Percentiles rank a stretch among this genome's conserved stretches.
These are phyloP conservation scores for Neurospora cerealis DNA, from an alignment of 495 filamentous ascomycete species.

Conservation along the genomic window DNA sequence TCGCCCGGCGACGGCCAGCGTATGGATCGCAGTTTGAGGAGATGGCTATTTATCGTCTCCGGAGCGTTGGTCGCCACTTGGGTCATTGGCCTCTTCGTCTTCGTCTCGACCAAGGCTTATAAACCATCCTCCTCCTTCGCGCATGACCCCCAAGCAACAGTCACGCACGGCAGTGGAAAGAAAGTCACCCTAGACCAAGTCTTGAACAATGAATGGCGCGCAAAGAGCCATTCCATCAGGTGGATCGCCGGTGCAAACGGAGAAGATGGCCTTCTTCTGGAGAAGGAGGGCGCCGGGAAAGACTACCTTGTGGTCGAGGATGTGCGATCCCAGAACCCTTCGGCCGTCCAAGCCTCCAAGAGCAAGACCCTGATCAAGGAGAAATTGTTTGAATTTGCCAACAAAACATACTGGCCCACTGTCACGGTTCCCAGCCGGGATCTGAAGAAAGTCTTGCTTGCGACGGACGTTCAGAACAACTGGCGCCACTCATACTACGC, in stretches of 20 bases:
- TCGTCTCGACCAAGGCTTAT: constrained; percentile 57
- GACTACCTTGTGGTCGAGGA: constrained; percentile 84
- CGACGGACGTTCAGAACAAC: constrained; percentile 58
- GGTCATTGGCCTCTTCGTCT: constrained; percentile 65
- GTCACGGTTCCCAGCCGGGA: constrained; percentile 70
- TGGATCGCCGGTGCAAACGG: constrained; percentile 84
- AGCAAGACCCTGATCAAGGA: constrained; percentile 67
- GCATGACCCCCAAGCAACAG: constrained; percentile 60
- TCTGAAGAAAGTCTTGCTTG: constrained; percentile 71
- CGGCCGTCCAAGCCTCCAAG: constrained; percentile 29
- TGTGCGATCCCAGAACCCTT: constrained; percentile 44
- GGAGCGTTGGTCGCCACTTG: constrained; percentile 64
- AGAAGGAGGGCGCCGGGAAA: constrained; percentile 45
- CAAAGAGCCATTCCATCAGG: constrained; percentile 59
- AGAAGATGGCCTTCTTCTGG: constrained; percentile 77
- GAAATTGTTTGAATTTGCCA: constrained; percentile 47
- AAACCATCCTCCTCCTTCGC: constrained; percentile 47
- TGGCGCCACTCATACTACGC: constrained; percentile 86
- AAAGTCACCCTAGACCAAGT: constrained; percentile 75
- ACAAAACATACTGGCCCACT: constrained; percentile 38
- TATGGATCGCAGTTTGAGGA: constrained; percentile 51
- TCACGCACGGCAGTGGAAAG: constrained; percentile 57
- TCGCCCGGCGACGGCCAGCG: constrained; percentile 23
- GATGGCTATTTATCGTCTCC: constrained; percentile 58
- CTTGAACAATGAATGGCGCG: constrained; percentile 58